These are phyloP conservation scores for Penicillium sp. DNA, from an alignment of 2,329 filamentous ascomycete genomes.

Conservation along the genomic window DNA sequence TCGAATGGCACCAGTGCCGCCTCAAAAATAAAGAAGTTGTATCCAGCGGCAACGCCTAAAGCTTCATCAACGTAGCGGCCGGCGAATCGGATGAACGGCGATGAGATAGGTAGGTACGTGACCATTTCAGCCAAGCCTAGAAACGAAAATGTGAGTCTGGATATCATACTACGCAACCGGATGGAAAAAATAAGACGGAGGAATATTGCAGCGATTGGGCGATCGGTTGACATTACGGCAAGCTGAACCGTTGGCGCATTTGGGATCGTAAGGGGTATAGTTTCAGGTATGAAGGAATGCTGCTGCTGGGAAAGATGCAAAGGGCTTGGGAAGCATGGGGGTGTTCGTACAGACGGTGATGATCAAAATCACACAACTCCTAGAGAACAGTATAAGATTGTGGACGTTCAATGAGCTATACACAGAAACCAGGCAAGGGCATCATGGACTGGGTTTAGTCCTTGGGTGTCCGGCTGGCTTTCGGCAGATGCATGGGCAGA, in stretches of 20 bases:
- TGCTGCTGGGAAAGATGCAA: slow-evolving; percentile 9
- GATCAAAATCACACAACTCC: slow-evolving; percentile 39
- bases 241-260: slow-evolving; percentile 2
- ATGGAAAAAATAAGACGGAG: background rate
- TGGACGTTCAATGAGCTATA: slow-evolving; percentile 6
- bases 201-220: background rate
- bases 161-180: slow-evolving; percentile 1
- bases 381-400: slow-evolving; percentile 31
- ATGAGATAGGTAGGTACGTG: slow-evolving; percentile 42
- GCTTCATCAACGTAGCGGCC: slow-evolving; percentile 44
- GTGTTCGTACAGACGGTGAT: slow-evolving; percentile 39
- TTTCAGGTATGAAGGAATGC: background rate
- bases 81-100: slow-evolving; percentile 41
- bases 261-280: background rate
- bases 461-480: slow-evolving; percentile 3
- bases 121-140: slow-evolving; percentile 45
- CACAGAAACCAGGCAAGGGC: background rate
- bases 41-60: slow-evolving; percentile 41
- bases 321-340: background rate
- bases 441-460: slow-evolving; percentile 4
- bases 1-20: slow-evolving; percentile 47
- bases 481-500: background rate
- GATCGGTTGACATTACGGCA: background rate
- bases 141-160: slow-evolving; percentile 14
- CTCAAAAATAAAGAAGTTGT: slow-evolving; percentile 47